Base-by-base conservation (phyloP, 345 rosid species). In the Hibiscus trionum region DNA sequence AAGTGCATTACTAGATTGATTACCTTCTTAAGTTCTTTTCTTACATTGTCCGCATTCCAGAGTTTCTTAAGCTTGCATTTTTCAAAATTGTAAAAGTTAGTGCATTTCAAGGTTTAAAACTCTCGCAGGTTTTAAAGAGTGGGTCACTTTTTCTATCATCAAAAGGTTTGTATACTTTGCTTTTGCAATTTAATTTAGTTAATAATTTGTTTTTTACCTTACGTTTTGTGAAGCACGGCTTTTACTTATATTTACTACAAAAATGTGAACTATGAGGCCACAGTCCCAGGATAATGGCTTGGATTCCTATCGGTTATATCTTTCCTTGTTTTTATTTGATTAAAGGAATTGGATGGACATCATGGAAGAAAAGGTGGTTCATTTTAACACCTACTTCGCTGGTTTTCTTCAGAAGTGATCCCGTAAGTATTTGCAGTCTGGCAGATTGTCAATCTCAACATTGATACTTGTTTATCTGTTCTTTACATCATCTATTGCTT, bases 331-430 rank as follows among this genome's bases (percentile, higher is more conserved):
- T 21, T 55, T 71, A 5, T 37, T 21, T 56, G 47, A 53, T 73
- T 67, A 19, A 65, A 87, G 95, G 95, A 77, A 86, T 89, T 78
- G 95, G 95, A 69, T 89, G 95, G 95, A 89, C 95, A 70, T 84
- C 91, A 6, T 89, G 91, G 95, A 89, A 87, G 81, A 89, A 87
- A 73, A 79, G 91, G 66, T 87, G 91, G 95, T 89, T 89, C 77
- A 86, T 87, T 76, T 79, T 89, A 64, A 87, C 91, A 33, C 81
- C 82, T 58, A 89, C 86, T 39, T 89, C 95, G 14, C 72, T 89
- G 71, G 91, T 89, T 82, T 89, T 89, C 86, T 89, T 89, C 79
- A 85, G 95, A 77, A 86, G 89, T 50, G 91, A 89, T 82, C 95
- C 91, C 11, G 91, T 89, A 78, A 79, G 88, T 82, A 69, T 52